Evolutionary conservation across 2,329 filamentous ascomycete species (phyloP).

Genomic region (Setomelanomma holmii): DNA sequence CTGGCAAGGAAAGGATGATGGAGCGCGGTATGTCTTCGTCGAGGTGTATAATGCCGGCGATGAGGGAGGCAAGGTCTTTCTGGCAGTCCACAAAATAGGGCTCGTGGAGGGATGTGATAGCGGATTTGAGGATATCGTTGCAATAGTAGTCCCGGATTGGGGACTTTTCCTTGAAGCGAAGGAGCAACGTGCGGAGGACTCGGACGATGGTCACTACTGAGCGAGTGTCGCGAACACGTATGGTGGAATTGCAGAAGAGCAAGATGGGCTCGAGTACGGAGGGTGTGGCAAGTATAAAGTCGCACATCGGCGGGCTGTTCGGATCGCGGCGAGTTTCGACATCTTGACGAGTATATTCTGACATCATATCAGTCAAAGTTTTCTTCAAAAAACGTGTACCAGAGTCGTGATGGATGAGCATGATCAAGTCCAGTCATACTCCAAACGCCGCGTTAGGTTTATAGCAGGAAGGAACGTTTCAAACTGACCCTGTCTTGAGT

Average conservation of each 20-base stretch:
- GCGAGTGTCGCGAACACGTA: slow-evolving; percentile 87
- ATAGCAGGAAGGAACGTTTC: background rate
- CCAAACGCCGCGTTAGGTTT: background rate
- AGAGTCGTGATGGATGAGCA: background rate
- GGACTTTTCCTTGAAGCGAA: slow-evolving; percentile 70
- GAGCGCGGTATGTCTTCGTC: slow-evolving; percentile 77
- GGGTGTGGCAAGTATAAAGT: slow-evolving; percentile 81
- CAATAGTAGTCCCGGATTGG: slow-evolving; percentile 87
- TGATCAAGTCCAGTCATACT: too few species aligned
- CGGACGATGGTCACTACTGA: slow-evolving; percentile 86
- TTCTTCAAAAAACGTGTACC: background rate
- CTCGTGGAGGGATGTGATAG: slow-evolving; percentile 89
- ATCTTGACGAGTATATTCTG: slow-evolving; percentile 41
- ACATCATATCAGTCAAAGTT: background rate
- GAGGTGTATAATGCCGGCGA: slow-evolving; percentile 81
- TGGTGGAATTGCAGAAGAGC: slow-evolving; percentile 87
- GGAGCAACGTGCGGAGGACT: slow-evolving; percentile 84
- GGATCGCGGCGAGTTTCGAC: slow-evolving; percentile 44
- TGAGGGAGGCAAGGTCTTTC: slow-evolving; percentile 86
- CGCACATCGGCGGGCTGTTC: slow-evolving; percentile 70
- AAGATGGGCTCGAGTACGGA: slow-evolving; percentile 86
- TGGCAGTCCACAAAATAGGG: slow-evolving; percentile 97
- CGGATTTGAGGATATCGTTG: slow-evolving; percentile 85
- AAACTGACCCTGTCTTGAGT: slow-evolving; percentile 60
- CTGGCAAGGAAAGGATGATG: slow-evolving; percentile 81